Evolutionary conservation across 2,329 filamentous ascomycete genomes (phyloP).

Genomic region (Fusarium concolor): DNA sequence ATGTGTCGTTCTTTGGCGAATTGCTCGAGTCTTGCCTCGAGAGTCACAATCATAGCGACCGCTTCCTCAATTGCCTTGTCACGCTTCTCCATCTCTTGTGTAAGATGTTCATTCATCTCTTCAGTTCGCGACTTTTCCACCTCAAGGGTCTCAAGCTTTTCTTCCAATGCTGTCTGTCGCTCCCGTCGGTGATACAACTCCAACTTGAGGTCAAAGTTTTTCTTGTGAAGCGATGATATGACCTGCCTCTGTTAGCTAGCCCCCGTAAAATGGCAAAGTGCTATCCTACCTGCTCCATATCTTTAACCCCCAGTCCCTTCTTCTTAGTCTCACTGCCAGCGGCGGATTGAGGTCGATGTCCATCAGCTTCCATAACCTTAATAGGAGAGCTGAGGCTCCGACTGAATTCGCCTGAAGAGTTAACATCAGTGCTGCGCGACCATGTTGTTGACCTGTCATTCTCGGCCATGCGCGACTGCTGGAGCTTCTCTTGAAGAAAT

Average conservation of each 20-base stretch:
- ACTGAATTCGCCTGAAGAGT: constrained; percentile 53
- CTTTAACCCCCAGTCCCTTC: constrained; percentile 71
- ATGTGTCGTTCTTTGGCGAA: constrained; percentile 65
- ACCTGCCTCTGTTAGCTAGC: constrained; percentile 57
- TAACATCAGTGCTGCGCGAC: constrained; percentile 54
- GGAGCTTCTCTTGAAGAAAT: constrained; percentile 67
- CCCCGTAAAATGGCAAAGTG: no score
- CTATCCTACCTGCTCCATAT: constrained; percentile 73
- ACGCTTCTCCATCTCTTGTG: constrained; percentile 72
- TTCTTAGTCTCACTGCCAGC: constrained; percentile 57
- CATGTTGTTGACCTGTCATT: constrained; percentile 55
- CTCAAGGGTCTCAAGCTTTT: constrained; percentile 66
- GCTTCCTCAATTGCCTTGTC: constrained; percentile 79
- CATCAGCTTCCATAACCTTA: constrained; percentile 50
- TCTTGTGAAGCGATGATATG: constrained; percentile 76
- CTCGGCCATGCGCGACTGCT: constrained; percentile 62
- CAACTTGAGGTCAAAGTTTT: constrained; percentile 82
- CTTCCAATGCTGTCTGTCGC: constrained; percentile 69
- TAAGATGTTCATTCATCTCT: constrained; percentile 68
- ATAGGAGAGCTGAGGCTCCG: constrained; percentile 56
- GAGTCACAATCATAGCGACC: constrained; percentile 73
- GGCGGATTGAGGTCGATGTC: constrained; percentile 58
- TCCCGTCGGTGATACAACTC: constrained; percentile 77
- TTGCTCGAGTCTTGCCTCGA: constrained; percentile 70
- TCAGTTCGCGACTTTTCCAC: constrained; percentile 64